Percentiles rank a stretch among this genome's conserved stretches.
These are phyloP conservation scores for Funneliformis caledonium DNA, from an alignment of 371 early-diverging fungal species.

Conservation along the genomic window DNA sequence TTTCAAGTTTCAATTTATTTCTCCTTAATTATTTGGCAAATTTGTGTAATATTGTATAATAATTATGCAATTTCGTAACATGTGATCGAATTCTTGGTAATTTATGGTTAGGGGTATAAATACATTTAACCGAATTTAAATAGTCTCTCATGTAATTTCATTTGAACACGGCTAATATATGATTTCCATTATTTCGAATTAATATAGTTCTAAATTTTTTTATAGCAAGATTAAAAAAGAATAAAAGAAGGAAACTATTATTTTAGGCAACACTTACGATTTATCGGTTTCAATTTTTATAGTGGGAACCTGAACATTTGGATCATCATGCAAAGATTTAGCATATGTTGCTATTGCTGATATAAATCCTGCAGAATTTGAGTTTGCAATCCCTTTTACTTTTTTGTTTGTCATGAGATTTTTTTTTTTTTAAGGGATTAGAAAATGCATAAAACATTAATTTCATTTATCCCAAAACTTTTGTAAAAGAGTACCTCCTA, in stretches of 20 bases:
- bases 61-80: no score
- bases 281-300: slow-evolving; percentile 34
- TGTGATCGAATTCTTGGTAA: no score
- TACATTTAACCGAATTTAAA: no score
- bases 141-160: background rate
- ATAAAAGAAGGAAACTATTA: background rate
- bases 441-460: background rate
- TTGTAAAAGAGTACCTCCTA: slow-evolving; percentile 45
- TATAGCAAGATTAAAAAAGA: background rate
- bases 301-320: background rate
- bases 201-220: slow-evolving; percentile 13
- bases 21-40: no score
- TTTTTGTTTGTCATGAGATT: background rate
- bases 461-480: background rate
- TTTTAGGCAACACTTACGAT: background rate
- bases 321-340: slow-evolving; percentile 37
- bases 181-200: slow-evolving; percentile 23
- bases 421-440: background rate
- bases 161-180: slow-evolving; percentile 32
- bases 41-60: no score
- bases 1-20: no score
- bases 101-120: no score
- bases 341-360: slow-evolving; percentile 49
- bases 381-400: slow-evolving; percentile 49
- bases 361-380: slow-evolving; percentile 49